Evolutionary conservation across 2,329 filamentous ascomycete species (phyloP).

Genomic region (Podosphaera xanthii): DNA sequence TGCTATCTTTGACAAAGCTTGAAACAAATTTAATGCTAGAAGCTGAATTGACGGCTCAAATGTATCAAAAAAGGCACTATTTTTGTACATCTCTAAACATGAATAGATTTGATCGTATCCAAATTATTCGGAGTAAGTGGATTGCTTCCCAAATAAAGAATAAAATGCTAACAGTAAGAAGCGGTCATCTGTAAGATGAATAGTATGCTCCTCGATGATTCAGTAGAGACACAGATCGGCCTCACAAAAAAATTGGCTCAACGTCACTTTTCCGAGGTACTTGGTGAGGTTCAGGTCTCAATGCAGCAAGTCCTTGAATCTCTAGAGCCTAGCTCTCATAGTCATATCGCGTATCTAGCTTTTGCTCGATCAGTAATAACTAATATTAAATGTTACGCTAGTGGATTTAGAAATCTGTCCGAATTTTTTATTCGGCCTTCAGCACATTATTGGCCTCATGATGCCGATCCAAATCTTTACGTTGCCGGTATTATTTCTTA

Average conservation of each 20-base stretch:
- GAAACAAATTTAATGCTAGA: background rate
- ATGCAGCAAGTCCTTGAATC: constrained; percentile 11
- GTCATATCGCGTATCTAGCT: constrained; percentile 9
- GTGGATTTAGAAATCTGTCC: constrained; percentile 9
- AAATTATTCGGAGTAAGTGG: constrained; percentile 4
- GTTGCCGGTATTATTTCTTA: constrained; percentile 13
- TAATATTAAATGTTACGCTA: constrained; percentile 10
- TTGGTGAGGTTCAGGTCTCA: constrained; percentile 10
- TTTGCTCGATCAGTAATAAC: constrained; percentile 9
- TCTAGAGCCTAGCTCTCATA: constrained; percentile 5
- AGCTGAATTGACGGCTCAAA: constrained; percentile 4
- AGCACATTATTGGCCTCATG: constrained; percentile 11
- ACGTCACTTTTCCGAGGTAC: constrained; percentile 6
- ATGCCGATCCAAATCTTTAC: constrained; percentile 12
- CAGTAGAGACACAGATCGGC: constrained; percentile 3
- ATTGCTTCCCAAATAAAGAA: background rate
- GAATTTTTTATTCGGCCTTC: constrained; percentile 12
- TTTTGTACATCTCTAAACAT: constrained; percentile 2
- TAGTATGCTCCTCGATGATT: constrained; percentile 3
- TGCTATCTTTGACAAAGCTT: constrained; percentile 29
- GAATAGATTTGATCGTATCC: background rate
- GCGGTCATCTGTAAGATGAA: constrained; percentile 7
- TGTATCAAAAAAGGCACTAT: constrained; percentile 5
- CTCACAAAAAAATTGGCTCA: constrained; percentile 5
- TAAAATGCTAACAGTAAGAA: background rate